Evolutionary conservation across 2,329 filamentous ascomycete species (phyloP), one percentile per base, ranked within the genome.

Genomic region (Delphinella strobiligena): DNA sequence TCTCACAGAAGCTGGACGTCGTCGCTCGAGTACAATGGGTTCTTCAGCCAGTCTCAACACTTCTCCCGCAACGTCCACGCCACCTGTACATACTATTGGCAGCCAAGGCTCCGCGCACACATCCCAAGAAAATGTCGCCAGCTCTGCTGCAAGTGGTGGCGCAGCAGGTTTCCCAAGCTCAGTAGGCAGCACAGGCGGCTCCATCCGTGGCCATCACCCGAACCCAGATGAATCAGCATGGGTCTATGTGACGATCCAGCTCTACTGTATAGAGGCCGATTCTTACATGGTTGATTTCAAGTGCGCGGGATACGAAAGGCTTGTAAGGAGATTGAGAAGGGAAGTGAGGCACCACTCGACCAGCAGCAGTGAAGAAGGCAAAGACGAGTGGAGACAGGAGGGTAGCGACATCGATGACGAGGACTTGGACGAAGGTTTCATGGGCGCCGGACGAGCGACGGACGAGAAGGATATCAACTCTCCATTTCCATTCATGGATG

Each of bases 281-380:
- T 89, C 91, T 49, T 96, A 89, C 61, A 80, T 98, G 46, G 91
- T 98, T 36, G 91, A 98, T 60, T 98, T 98, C 70, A 96, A 95
- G 59, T 96, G 89, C 59, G 88, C 91, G 11, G 91, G 91, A 15
- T 98, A 98, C 62, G 91, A 98, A 64, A 85, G 91, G 40, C 80
- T 89, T 36, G 76, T 80, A 3, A 52, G 54, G 8, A 58, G 61
- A 4, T 55, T 68, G 34, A 58, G 62, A 5, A 47, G 50, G 18
- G 55, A 60, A 33, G 50, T 58, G 29, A 54, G 34, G 31, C 22
- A 27, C 12, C 22, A 27, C 12, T 7, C 7, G 7, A 27, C 7
- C 22, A 12, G 22, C 22, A 27, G 22, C 22, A 12, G 22, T 27
- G 22, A 27, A 12, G 43, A 36, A 24, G 40, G 39, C 3, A 66